Percentiles rank a stretch among this genome's conserved stretches.
Evolutionary conservation across 2,329 filamentous ascomycete species (phyloP).

Genomic region (Fusarium coicis): DNA sequence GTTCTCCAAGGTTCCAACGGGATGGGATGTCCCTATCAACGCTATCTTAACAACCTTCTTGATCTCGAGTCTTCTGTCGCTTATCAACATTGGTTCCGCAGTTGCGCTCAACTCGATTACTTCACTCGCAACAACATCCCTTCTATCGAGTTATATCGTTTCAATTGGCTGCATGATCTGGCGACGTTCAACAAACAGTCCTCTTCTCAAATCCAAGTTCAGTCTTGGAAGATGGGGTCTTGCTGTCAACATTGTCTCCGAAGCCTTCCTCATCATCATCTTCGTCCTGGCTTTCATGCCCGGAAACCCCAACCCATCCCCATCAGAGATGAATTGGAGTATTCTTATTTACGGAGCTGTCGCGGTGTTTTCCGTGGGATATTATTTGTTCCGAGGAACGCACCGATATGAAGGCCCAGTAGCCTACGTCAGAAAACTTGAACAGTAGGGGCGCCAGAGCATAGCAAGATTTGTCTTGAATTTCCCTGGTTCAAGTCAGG

Average conservation of each 20-base stretch:
- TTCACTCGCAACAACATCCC: conserved; percentile 27
- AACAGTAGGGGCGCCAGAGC: not conserved
- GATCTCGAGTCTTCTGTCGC: conserved; percentile 28
- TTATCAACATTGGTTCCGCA: conserved; percentile 39
- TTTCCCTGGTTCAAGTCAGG: not conserved
- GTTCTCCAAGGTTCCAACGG: conserved; percentile 29
- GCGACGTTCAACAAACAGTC: conserved; percentile 25
- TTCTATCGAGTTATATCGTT: conserved; percentile 38
- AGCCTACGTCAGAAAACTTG: conserved; percentile 24
- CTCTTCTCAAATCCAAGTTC: conserved; percentile 32
- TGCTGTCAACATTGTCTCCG: conserved; percentile 29
- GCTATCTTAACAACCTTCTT: conserved; percentile 36
- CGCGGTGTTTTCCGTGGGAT: conserved; percentile 13
- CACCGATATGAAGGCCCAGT: conserved; percentile 35
- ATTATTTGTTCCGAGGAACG: conserved; percentile 30
- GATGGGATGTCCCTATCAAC: conserved; percentile 36
- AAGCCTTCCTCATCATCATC: conserved; percentile 28
- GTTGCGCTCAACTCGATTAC: conserved; percentile 35
- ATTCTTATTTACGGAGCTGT: conserved; percentile 28
- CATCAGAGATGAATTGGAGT: conserved; percentile 39
- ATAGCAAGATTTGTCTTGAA: too few species aligned
- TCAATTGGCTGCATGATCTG: conserved; percentile 41
- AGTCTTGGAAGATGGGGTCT: conserved; percentile 32
- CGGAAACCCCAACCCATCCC: conserved; percentile 24
- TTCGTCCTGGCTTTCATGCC: conserved; percentile 40